Evolutionary conservation across 768 basidiomycete species (phyloP), one percentile per base, ranked within the genome.

Genomic region (Podaxis sp.): DNA sequence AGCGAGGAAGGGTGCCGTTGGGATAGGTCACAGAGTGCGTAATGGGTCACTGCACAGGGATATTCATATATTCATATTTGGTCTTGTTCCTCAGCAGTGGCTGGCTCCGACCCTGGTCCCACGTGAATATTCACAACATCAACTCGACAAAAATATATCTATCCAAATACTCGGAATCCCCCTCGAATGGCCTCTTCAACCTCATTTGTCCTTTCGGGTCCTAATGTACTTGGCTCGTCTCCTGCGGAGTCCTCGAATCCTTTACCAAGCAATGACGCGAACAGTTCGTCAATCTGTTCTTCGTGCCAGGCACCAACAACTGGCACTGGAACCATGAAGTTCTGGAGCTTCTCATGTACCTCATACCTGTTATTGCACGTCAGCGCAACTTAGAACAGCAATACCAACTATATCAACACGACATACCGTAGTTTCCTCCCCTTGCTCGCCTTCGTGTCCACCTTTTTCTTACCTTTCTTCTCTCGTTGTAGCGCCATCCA

Each of bases 381-480:
- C 18, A 57, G n/a, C 23, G 13, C 2, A 48, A 5, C 36, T 28
- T 3, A 28, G 58, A 92, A 91, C 32, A 46, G 70, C 0, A 18
- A 50, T 28, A n/a, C 59, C 14, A 28, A 23, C 47, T n/a, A 28
- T 7, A 76, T 32, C 2, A 9, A 32, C 9, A 32, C 32, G 32
- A 32, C 85, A 32, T 42, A 91, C 87, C 95, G 82, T 63, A 99
- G 74, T 73, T 95, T 96, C 61, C 96, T 80, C 4, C 97, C 97
- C 76, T 98, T 98, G 74, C 90, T 94, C 7, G 94, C 96, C 66
- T 89, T 93, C 0, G 94, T 93, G 70, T 99, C 96, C n/a, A 96
- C 92, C 69, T 87, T 91, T 72, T 89, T 90, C 76, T 89, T 89
- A 23, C 83, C 81, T 72, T 86, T 91, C 69, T 83, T 87, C 66